A percentile compares a stretch with the other conserved stretches of the same genome.
phyloP scores from a whole-genome alignment of 805 yeast species.

The Babjeviella inositovora region DNA sequence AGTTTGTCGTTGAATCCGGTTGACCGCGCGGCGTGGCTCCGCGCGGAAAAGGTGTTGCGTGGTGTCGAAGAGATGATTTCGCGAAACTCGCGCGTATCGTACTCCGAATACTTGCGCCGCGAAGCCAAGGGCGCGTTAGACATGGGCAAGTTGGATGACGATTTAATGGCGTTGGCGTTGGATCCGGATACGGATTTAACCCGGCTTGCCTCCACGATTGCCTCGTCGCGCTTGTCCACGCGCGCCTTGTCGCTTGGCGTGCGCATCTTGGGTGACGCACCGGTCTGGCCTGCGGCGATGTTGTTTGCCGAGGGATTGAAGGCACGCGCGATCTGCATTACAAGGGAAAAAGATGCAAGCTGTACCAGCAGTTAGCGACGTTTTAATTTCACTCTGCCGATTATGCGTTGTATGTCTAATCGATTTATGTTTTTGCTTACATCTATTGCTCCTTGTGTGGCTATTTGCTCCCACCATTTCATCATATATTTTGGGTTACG shows the following conservation, averaged over 20 bases:
- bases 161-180: conserved; percentile 26
- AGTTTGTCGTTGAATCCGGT: conserved; percentile 15
- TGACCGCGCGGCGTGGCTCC: conserved; percentile 51
- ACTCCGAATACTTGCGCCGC: conserved; percentile 38
- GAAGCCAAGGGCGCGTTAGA: conserved; percentile 48
- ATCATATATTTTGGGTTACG: no score
- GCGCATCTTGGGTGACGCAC: conserved; percentile 68
- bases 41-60: conserved; percentile 40
- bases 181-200: conserved; percentile 24
- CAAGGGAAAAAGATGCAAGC: not conserved
- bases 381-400: no score
- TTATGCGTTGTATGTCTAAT: no score
- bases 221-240: conserved; percentile 31
- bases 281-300: conserved; percentile 74
- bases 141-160: conserved; percentile 30
- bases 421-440: no score
- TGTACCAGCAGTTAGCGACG: no score
- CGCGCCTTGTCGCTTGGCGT: conserved; percentile 57
- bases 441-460: no score
- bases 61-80: conserved; percentile 43
- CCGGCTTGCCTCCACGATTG: conserved; percentile 27
- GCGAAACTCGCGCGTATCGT: conserved; percentile 33
- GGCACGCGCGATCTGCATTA: conserved; percentile 32
- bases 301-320: conserved; percentile 70
- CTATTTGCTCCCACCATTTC: no score